Evolutionary conservation across 106 monocot species (phyloP), one percentile per base, ranked within the genome.

Genomic region (Narthecium ossifragum): DNA sequence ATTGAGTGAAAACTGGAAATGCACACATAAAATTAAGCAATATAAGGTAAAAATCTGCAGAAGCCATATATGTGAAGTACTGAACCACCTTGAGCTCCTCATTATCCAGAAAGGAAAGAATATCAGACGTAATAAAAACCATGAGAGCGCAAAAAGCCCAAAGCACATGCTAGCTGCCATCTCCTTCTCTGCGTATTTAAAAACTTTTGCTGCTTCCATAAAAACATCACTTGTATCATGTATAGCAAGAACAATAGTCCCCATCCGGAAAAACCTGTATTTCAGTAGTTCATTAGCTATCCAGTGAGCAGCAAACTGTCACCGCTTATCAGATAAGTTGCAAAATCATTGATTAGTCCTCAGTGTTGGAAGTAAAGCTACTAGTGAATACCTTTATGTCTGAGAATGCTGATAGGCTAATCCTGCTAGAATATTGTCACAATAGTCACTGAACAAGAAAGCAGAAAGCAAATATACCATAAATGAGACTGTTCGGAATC

Each of bases 71-170:
- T 34, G 41, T 46, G 57, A 86, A n/a, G n/a, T n/a, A n/a, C n/a
- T n/a, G n/a, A n/a, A n/a, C n/a, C n/a, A n/a, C 89, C 94, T 85
- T 66, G 90, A 86, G 31, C 78, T 23, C 62, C 49, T 80, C 63
- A 96, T 96, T 46, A 90, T 70, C 86, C 90, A 90, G 39, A 96
- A 90, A 13, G 94, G 94, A 49, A 96, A 96, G 65, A 83, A 78
- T 45, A 86, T 55, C 20, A 94, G 73, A 11, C 93, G 76, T 60
- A 85, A 59, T 11, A 86, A 54, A 26, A 94, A 60, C 93, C 93
- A 94, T 23, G 93, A 72, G 31, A 80, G 8, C 13, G 93, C 93
- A 70, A 94, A 94, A 53, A 83, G 63, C 22, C 80, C 93, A 70
- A 94, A 94, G 59, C 58, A 75, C 3, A 89, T 26, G 67, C 93